Base-by-base conservation (phyloP, 2,329 filamentous ascomycete genomes). In the Venturiaceae sp. region DNA sequence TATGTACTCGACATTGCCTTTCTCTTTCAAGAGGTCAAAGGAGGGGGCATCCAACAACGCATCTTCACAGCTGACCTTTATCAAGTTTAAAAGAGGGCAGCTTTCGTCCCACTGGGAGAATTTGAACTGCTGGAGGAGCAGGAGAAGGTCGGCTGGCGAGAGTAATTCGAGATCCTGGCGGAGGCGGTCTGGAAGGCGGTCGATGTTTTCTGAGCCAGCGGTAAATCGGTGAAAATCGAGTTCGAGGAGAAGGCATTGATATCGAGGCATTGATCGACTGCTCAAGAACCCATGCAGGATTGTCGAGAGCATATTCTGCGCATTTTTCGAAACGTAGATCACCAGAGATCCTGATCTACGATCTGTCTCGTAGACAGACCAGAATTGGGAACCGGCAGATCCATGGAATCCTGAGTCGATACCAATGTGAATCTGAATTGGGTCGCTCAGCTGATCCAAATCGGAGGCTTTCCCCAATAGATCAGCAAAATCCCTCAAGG, bases 371-470 rank as follows among this genome's bases (percentile, higher is more conserved):
- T 66, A 71, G 13, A 72, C 65, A 16, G 67, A 62, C 70, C 70
- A 72, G 50, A 71, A 71, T 52, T 71, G 69, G 16, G 62, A 63
- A 8, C 66, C 67, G 16, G 60, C 60, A 5, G 69, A 68, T 11
- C 66, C 69, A 41, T 69, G 69, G 28, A 71, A 71, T 0, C 70
- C 70, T n/a, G 70, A 72, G 57, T 71, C 69, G n/a, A 72, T 67
- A 19, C 68, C 68, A 55, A 61, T 60, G 44, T 65, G 71, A 14
- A 70, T 67, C 39, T 68, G 66, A 2, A 71, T 53, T 7, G 57
- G 57, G 21, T 60, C 59, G 44, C 56, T 46, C 30, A 39, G 16
- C 41, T 68, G 65, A 30, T 69, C 66, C 5, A 59, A 60, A 53
- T 69, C 67, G 33, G 69, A 65, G 1, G 57, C 60, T 37, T 70